Evolutionary conservation across 441 rosid species (phyloP).

Genomic region (Corymbia citriodora): DNA sequence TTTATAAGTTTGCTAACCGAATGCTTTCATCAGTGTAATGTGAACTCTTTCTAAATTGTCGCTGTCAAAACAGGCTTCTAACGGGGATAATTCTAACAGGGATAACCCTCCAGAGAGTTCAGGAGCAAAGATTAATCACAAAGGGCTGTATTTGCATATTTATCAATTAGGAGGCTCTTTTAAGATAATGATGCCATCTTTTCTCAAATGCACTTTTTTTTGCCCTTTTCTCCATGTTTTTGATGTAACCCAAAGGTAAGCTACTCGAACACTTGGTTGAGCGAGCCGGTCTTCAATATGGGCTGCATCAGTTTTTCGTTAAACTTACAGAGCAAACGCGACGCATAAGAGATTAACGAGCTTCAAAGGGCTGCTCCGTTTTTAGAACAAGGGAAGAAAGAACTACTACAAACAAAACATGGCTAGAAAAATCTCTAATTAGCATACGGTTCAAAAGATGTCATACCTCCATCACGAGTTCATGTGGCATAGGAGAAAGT

Average conservation of each 20-base stretch:
- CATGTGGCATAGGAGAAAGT: background rate
- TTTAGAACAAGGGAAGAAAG: background rate
- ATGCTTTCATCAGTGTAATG: background rate
- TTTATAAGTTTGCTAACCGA: background rate
- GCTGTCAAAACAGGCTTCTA: background rate
- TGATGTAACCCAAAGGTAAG: no score
- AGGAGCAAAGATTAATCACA: background rate
- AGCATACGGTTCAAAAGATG: background rate
- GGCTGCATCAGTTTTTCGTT: no score
- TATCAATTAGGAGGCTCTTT: background rate
- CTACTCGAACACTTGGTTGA: no score
- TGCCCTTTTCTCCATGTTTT: background rate
- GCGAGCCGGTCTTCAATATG: no score
- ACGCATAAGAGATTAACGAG: background rate
- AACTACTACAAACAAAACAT: background rate
- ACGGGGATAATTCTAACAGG: background rate
- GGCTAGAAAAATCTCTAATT: background rate
- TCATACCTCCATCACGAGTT: background rate
- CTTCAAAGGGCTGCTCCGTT: background rate
- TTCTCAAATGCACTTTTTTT: background rate
- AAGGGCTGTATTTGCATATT: background rate
- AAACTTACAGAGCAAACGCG: background rate
- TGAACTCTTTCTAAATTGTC: background rate
- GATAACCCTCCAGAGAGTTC: background rate
- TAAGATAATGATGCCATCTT: background rate